Percentiles rank a stretch among this genome's conserved stretches.
These are phyloP conservation scores for Rhododendron simsii DNA, from an alignment of 148 eudicot genomes.

Conservation along the genomic window DNA sequence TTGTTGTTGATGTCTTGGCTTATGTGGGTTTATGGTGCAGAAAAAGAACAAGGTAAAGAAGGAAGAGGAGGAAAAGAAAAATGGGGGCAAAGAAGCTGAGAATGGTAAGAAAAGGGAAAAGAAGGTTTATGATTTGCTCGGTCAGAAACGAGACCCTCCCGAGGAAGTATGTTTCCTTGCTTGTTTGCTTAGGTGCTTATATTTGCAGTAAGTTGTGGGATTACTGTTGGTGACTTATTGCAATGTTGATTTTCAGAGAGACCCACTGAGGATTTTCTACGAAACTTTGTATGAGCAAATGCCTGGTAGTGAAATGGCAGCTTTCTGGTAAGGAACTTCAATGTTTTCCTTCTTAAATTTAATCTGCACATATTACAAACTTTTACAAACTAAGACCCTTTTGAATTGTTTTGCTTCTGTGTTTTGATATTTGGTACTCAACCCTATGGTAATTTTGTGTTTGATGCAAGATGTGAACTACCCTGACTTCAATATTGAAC, in stretches of 20 bases:
- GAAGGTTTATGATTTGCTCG: conserved; percentile 76
- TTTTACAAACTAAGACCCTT: not conserved
- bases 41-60: conserved; percentile 30
- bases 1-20: not conserved
- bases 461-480: not conserved
- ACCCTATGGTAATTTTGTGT: not conserved
- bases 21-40: conserved; percentile 14
- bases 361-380: not conserved
- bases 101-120: conserved; percentile 49
- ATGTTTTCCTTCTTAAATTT: not conserved
- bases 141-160: conserved; percentile 89
- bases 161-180: conserved; percentile 48
- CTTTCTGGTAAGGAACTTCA: conserved; percentile 54
- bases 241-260: conserved; percentile 57
- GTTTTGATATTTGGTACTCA: not conserved
- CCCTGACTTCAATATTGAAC: not conserved
- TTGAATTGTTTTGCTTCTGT: not conserved
- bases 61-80: conserved; percentile 23
- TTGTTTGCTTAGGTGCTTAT: not conserved
- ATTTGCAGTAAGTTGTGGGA: not conserved
- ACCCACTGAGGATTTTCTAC: conserved; percentile 89
- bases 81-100: conserved; percentile 22
- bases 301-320: conserved; percentile 76
- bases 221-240: not conserved
- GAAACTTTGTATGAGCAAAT: conserved; percentile 62